Percentiles rank a stretch among this genome's conserved stretches.
Evolutionary conservation across 805 yeast species (phyloP).

Genomic region (Metschnikowia hibisci): DNA sequence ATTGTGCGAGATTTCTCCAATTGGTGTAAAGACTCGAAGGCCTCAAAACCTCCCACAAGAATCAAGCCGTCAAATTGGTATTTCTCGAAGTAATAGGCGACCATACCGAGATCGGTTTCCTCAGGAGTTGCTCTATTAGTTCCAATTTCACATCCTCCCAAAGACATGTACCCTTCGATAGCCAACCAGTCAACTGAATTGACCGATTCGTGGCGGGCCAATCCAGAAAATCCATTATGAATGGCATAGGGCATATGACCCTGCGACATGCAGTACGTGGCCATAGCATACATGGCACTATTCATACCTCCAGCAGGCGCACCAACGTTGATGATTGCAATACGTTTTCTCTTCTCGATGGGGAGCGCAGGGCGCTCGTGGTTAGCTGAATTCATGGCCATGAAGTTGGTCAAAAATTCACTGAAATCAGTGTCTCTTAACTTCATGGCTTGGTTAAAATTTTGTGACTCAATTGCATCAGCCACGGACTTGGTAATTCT

Average conservation of each 20-base stretch:
- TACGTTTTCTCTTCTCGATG: slow-evolving; percentile 53
- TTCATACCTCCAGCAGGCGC: slow-evolving; percentile 98
- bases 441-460: slow-evolving; percentile 66
- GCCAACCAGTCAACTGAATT: slow-evolving; percentile 74
- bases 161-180: slow-evolving; percentile 80
- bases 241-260: slow-evolving; percentile 93
- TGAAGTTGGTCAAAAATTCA: slow-evolving; percentile 59
- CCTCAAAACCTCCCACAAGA: slow-evolving; percentile 80
- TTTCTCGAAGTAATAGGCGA: slow-evolving; percentile 70
- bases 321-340: slow-evolving; percentile 89
- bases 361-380: slow-evolving; percentile 46
- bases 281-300: slow-evolving; percentile 87
- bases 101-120: slow-evolving; percentile 59
- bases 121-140: slow-evolving; percentile 86
- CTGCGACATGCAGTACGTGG: slow-evolving; percentile 77
- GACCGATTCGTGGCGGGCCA: slow-evolving; percentile 84
- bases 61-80: slow-evolving; percentile 66
- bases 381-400: slow-evolving; percentile 43
- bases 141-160: slow-evolving; percentile 96
- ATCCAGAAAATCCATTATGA: slow-evolving; percentile 89
- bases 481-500: slow-evolving; percentile 69
- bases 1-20: slow-evolving; percentile 54
- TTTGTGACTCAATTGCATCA: slow-evolving; percentile 57
- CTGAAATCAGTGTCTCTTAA: slow-evolving; percentile 68
- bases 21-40: slow-evolving; percentile 66